Evolutionary conservation across 306 rosid species (phyloP).

Genomic region (Glycine tomentella): DNA sequence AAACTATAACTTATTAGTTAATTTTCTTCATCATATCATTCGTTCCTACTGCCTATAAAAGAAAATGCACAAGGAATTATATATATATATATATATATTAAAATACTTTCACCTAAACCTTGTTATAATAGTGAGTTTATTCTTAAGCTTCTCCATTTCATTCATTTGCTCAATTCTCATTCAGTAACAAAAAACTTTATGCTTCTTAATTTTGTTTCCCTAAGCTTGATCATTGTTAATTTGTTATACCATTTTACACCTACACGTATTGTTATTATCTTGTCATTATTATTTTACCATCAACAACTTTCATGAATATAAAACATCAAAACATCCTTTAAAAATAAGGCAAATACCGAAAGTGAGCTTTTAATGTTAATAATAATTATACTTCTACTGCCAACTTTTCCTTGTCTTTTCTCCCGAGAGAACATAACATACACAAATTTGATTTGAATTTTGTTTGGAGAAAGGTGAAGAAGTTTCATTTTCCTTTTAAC

Average conservation of each 20-base stretch:
- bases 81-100: too few species aligned
- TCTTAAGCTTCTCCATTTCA: conserved; percentile 39
- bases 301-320: background rate
- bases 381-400: background rate
- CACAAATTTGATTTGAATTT: too few species aligned
- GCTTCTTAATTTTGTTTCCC: conserved; percentile 45
- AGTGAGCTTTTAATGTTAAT: too few species aligned
- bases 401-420: background rate
- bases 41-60: conserved; percentile 29
- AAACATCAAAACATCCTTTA: background rate
- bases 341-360: conserved; percentile 32
- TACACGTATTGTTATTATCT: conserved; percentile 28
- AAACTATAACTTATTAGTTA: conserved; percentile 41
- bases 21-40: background rate
- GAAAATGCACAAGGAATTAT: conserved; percentile 7
- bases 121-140: conserved; percentile 20
- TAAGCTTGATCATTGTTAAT: conserved; percentile 41
- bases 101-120: background rate
- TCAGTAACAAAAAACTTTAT: background rate
- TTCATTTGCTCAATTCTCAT: conserved; percentile 39
- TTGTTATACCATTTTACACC: background rate
- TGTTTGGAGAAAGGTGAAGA: too few species aligned
- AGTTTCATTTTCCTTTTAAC: too few species aligned
- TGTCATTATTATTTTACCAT: background rate
- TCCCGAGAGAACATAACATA: background rate